Base-by-base conservation (phyloP, 164 flowering plant species). In the Stephania cephalantha region DNA sequence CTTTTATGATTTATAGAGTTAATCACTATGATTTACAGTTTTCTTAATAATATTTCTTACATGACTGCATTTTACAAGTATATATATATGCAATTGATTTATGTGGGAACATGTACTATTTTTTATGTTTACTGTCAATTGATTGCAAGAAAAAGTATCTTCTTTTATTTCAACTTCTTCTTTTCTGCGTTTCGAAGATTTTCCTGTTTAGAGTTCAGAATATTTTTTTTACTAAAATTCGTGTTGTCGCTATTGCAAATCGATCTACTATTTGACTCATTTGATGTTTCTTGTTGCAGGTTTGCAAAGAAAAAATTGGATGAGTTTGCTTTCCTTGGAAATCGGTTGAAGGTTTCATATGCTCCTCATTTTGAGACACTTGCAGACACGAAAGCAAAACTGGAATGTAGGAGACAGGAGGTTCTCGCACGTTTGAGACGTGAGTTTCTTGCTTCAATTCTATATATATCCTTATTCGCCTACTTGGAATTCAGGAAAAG, bases 281-380 rank as follows among this genome's bases (percentile, higher is more conserved):
- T 50, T 3, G 55, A 50, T 50, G 55, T 20, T 71, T 58, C 53
- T 69, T 71, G 10, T 70, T 71, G 48, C 79, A 93, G 99, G 84
- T 93, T 95, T 85, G 99, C 98, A 18, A 93, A 93, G 80, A 88
- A 91, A 81, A 95, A 95, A 77, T 78, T 95, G 80, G 97, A 95
- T 74, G 97, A 92, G 81, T 86, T 42, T 83, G 90, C 87, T 74
- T 92, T 95, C 83, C 81, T 90, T 45, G 97, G 98, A 64, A 95
- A 93, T 75, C 81, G 80, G 52, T 79, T 95, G 30, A 89, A 91
- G 78, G 94, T 95, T 13, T 84, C 91, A 9, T 95, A 93, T 84
- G 98, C 97, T 68, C 90, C 95, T 76, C 84, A 90, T 13, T 93
- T 86, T 83, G 99, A 95, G 85, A 89, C 80, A 74, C 81, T 93